phyloP scores from a whole-genome alignment of 805 yeast genomes.

The Ogataea naganishii region DNA sequence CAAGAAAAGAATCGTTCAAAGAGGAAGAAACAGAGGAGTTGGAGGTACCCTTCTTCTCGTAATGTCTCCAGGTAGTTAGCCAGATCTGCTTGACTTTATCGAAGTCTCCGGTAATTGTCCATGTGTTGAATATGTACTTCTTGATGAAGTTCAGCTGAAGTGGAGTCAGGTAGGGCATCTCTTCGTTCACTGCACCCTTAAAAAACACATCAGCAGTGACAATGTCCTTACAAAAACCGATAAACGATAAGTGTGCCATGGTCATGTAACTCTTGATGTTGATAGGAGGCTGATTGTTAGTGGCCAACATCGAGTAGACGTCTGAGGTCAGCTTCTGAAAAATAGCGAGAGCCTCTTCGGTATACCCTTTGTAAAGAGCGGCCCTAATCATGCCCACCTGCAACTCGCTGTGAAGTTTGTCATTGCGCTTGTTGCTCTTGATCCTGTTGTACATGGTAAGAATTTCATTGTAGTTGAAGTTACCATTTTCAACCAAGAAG shows the following conservation, averaged over 20 bases:
- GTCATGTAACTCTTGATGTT: slow-evolving; percentile 45
- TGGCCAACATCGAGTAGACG: slow-evolving; percentile 28
- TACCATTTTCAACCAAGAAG: slow-evolving; percentile 51
- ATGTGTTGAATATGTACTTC: slow-evolving; percentile 52
- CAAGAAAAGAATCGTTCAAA: slow-evolving; percentile 59
- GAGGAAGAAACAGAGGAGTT: slow-evolving; percentile 67
- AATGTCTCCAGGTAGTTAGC: slow-evolving; percentile 51
- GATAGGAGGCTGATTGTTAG: slow-evolving; percentile 24
- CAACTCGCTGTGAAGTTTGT: slow-evolving; percentile 35
- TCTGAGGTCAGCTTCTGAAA: slow-evolving; percentile 52
- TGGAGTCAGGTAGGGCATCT: slow-evolving; percentile 64
- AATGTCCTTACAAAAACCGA: slow-evolving; percentile 69
- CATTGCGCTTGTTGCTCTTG: slow-evolving; percentile 22
- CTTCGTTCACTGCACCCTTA: slow-evolving; percentile 58
- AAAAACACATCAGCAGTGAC: slow-evolving; percentile 66
- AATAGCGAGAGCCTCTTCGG: slow-evolving; percentile 53
- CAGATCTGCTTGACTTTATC: slow-evolving; percentile 53
- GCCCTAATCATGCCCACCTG: slow-evolving; percentile 69
- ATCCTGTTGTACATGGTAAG: slow-evolving; percentile 41
- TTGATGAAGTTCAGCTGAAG: slow-evolving; percentile 69
- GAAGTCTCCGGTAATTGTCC: slow-evolving; percentile 47
- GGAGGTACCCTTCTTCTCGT: slow-evolving; percentile 38
- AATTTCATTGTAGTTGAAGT: slow-evolving; percentile 52
- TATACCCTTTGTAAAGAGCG: slow-evolving; percentile 55
- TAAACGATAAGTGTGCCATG: slow-evolving; percentile 69